Conservation (phyloP, 768 basidiomycete species). For the Suillus lakei region DNA sequence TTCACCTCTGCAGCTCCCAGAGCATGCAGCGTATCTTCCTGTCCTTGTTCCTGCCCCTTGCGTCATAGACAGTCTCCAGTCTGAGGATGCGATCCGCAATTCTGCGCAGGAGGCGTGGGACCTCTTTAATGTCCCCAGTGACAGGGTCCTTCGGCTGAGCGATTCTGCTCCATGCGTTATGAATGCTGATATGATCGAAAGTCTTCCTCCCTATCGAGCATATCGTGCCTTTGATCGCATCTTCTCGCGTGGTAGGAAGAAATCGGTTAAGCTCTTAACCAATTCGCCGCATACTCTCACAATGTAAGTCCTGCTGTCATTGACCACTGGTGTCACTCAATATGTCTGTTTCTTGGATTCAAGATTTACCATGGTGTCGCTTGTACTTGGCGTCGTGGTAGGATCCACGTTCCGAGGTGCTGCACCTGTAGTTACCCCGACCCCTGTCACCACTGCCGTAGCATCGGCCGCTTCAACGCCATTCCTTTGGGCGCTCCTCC, state of each 20-base stretch:
- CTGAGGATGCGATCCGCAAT: slow-evolving; percentile 28
- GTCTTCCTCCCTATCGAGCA: slow-evolving; percentile 45
- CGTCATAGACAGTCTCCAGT: slow-evolving; percentile 26
- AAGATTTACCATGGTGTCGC: slow-evolving; percentile 71
- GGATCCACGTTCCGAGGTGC: slow-evolving; percentile 26
- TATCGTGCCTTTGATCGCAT: slow-evolving; percentile 52
- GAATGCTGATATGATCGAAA: slow-evolving; percentile 49
- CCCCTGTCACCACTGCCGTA: slow-evolving; percentile 17
- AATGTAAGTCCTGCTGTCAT: slow-evolving; percentile 51
- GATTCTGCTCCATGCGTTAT: slow-evolving; percentile 44
- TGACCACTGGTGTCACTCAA: slow-evolving; percentile 15
- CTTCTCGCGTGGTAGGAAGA: slow-evolving; percentile 38
- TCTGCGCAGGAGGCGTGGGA: slow-evolving; percentile 48
- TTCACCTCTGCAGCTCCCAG: slow-evolving; percentile 37
- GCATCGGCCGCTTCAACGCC: slow-evolving; percentile 27
- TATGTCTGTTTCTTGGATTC: slow-evolving; percentile 3
- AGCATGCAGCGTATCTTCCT: slow-evolving; percentile 62
- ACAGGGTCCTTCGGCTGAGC: slow-evolving; percentile 45
- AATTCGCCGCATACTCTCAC: slow-evolving; percentile 63
- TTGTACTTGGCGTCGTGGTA: slow-evolving; percentile 61
- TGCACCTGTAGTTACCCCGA: slow-evolving; percentile 22
- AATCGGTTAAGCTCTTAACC: slow-evolving; percentile 40
- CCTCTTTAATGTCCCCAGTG: slow-evolving; percentile 44
- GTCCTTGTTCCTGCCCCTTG: slow-evolving; percentile 42
- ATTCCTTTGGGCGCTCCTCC: slow-evolving; percentile 47